Conservation (phyloP, 2,329 filamentous ascomycete species). For the Dothiorella sarmentorum region DNA sequence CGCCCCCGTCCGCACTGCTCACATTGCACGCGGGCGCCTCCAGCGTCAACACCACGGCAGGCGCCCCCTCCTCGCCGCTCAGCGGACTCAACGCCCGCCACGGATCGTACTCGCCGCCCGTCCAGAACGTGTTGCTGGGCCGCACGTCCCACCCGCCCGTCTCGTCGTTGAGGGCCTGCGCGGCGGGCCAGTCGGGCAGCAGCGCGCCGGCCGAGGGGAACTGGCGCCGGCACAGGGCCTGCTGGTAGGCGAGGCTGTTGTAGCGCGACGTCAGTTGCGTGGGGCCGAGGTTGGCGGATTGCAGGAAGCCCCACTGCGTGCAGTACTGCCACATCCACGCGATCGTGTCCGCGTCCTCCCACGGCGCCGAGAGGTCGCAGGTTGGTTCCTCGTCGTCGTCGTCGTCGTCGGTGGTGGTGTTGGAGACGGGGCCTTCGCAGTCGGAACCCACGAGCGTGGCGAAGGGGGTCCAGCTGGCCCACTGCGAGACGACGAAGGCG, state of each 20-base stretch:
- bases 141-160: slow-evolving; percentile 52
- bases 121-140: slow-evolving; percentile 52
- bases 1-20: slow-evolving; percentile 29
- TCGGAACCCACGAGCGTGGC: neutral
- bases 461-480: slow-evolving; percentile 34
- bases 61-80: slow-evolving; percentile 40
- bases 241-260: slow-evolving; percentile 44
- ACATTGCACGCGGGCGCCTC: slow-evolving; percentile 45
- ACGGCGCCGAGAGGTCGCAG: neutral
- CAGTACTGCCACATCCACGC: slow-evolving; percentile 53
- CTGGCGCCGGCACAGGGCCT: slow-evolving; percentile 46
- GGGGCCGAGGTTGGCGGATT: slow-evolving; percentile 48
- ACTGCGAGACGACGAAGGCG: slow-evolving; percentile 41
- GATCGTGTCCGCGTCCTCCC: slow-evolving; percentile 26
- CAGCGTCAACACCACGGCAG: slow-evolving; percentile 38
- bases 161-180: slow-evolving; percentile 38
- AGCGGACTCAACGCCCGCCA: slow-evolving; percentile 49
- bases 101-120: slow-evolving; percentile 50
- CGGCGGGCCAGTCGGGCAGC: slow-evolving; percentile 42
- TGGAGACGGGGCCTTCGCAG: slow-evolving; percentile 24
- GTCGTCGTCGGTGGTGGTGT: too few relatives aligned
- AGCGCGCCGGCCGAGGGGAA: slow-evolving; percentile 44
- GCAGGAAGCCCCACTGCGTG: slow-evolving; percentile 51
- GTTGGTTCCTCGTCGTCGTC: neutral
- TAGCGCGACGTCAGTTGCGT: slow-evolving; percentile 48